Conservation (phyloP, 2,329 filamentous ascomycete genomes). For the Geosmithia putterillii region DNA sequence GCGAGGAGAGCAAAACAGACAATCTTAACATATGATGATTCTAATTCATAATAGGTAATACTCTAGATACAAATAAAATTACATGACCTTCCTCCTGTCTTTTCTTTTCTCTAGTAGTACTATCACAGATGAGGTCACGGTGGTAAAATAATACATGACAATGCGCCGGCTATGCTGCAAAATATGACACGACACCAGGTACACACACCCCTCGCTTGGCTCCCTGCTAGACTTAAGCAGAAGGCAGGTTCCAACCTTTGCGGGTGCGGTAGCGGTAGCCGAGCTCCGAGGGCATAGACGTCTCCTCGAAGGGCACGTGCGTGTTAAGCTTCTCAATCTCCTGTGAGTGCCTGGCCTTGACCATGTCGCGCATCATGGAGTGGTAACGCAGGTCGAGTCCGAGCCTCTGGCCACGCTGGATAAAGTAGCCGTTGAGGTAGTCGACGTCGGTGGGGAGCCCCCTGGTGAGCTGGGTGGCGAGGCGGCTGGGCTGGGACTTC, state of each 20-base stretch:
- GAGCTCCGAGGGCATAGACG: not conserved
- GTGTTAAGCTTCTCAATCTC: not conserved
- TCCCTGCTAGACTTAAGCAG: not conserved
- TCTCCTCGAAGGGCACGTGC: conserved; percentile 2
- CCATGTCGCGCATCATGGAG: conserved; percentile 57
- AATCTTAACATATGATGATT: not conserved
- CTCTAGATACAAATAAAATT: not conserved
- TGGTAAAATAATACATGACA: not conserved
- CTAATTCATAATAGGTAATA: not conserved
- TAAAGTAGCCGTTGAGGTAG: conserved; percentile 81
- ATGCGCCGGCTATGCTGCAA: conserved; percentile 1
- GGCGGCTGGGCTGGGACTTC: conserved; percentile 43
- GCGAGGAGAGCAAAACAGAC: not conserved
- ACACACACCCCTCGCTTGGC: not conserved
- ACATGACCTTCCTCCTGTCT: not conserved
- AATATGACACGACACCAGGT: not conserved
- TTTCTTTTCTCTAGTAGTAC: not conserved
- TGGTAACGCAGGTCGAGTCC: conserved; percentile 64
- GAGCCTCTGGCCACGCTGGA: conserved; percentile 57
- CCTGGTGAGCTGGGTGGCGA: conserved; percentile 52
- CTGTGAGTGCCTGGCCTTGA: conserved; percentile 51
- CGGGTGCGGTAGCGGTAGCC: not conserved
- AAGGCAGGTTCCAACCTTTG: not conserved
- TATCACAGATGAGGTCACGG: not conserved
- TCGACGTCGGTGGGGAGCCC: conserved; percentile 64